Percentiles rank a stretch among this genome's conserved stretches.
phyloP scores from a whole-genome alignment of 2,329 filamentous ascomycete genomes.

The Phyllosticta citriasiana region DNA sequence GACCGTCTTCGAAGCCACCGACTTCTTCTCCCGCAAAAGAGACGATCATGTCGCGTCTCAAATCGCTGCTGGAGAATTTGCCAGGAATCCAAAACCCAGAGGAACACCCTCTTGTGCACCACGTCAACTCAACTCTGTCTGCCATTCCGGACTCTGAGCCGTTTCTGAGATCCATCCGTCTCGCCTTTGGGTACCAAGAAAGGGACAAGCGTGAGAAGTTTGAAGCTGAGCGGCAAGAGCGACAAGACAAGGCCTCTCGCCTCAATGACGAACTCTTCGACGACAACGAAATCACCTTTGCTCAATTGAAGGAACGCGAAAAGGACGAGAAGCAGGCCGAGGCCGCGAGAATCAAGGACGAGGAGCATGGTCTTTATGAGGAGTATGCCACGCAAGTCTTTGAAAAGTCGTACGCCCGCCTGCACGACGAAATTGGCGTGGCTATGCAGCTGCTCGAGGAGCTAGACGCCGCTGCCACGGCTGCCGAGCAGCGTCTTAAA shows the following conservation, averaged over 20 bases:
- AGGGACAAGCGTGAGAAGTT: slow-evolving; percentile 32
- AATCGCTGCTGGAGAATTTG: not conserved
- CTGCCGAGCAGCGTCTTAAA: slow-evolving; percentile 11
- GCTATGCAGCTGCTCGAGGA: slow-evolving; percentile 29
- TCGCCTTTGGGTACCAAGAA: not conserved
- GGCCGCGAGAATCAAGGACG: slow-evolving; percentile 14
- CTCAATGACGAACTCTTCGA: slow-evolving; percentile 46
- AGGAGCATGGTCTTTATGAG: slow-evolving; percentile 43
- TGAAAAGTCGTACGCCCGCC: slow-evolving; percentile 36
- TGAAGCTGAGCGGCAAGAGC: slow-evolving; percentile 38
- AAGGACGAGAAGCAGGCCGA: slow-evolving; percentile 46
- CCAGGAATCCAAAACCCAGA: not conserved
- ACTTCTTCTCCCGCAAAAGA: not conserved
- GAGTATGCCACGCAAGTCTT: slow-evolving; percentile 42
- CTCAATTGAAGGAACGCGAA: slow-evolving; percentile 45
- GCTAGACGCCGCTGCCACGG: slow-evolving; percentile 9
- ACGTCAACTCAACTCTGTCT: not conserved
- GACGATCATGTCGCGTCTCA: not conserved
- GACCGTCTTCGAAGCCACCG: not conserved
- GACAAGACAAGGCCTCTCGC: slow-evolving; percentile 43
- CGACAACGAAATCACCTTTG: slow-evolving; percentile 47
- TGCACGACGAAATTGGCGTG: slow-evolving; percentile 41
- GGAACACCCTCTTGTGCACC: not conserved
- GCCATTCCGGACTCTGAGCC: not conserved
- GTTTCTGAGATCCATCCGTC: not conserved